Base-by-base conservation (phyloP, 192 early-diverging fungal species). In the Neocallimastix lanati region DNA sequence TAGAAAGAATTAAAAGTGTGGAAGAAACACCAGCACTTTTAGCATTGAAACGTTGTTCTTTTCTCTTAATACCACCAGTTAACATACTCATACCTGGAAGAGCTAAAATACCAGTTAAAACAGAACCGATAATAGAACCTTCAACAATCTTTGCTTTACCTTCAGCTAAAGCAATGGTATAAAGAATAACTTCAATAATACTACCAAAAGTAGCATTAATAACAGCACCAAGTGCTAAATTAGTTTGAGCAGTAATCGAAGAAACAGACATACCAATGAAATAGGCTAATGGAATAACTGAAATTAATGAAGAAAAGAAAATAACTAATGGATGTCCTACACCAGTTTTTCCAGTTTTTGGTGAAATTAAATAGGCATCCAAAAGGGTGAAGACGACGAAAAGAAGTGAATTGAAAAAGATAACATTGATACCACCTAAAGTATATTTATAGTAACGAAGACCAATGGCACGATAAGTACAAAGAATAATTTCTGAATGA, bases 211-310 rank as follows among this genome's bases (percentile, higher is more conserved):
- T 96, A 6, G 97, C 97, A 84, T 99, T 99, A 83, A 98, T 94
- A 38, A 97, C 96, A 0, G 96, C 94, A 28, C 96, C 97, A 82
- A 99, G 83, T 25, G 94, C 97, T 80, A 96, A 84, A 0, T 86
- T 86, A 14, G 95, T 95, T 84, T 98, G 95, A 13, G 96, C 95
- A 18, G 96, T 96, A 84, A 99, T 97, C 25, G 94, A 95, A n/a
- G 94, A 93, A 28, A 99, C 96, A 4, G 93, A 94, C 92, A 94
- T 95, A 7, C 97, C 97, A 83, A 99, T 98, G 84, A 98, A 96
- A 83, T 97, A 99, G 14, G 95, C 92, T 13, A 97, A 85, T 4
- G 97, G 97, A 28, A 99, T 90, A 3, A 94, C 93, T 15, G 94
- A 93, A 29, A 92, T 82, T 77, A 99, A 87, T 15, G 84, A 81